Percentiles rank a stretch among this genome's conserved stretches.
Conservation (phyloP, 495 filamentous ascomycete species). For the Amorphotheca resinae region DNA sequence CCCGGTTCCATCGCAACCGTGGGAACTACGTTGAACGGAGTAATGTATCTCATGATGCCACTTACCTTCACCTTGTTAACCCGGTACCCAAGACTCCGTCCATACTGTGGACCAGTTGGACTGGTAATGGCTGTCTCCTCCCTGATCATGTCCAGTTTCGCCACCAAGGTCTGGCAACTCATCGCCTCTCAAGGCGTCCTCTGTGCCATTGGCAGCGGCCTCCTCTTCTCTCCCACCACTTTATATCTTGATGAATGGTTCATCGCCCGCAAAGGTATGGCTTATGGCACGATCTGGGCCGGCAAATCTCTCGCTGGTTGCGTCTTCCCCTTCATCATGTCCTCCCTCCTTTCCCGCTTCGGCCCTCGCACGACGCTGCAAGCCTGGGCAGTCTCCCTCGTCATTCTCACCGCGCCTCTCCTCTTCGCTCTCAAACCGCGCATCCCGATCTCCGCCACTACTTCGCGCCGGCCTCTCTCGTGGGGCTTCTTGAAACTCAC, state of each 20-base stretch:
- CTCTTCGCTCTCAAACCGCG: conserved; percentile 45
- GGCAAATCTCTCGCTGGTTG: conserved; percentile 19
- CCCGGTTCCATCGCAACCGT: conserved; percentile 28
- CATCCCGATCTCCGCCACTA: conserved; percentile 31
- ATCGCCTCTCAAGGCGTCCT: conserved; percentile 40
- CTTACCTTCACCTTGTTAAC: conserved; percentile 21
- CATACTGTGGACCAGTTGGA: background rate
- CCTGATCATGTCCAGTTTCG: conserved; percentile 34
- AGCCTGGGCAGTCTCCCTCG: conserved; percentile 34
- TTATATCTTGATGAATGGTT: conserved; percentile 33
- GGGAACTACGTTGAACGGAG: conserved; percentile 22
- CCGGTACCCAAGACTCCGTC: conserved; percentile 15
- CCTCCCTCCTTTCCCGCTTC: conserved; percentile 20
- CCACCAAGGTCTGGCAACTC: conserved; percentile 30
- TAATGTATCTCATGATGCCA: conserved; percentile 35
- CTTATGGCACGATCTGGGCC: conserved; percentile 38
- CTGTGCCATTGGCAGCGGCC: conserved; percentile 28
- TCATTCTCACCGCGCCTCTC: conserved; percentile 39
- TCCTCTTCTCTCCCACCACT: conserved; percentile 32
- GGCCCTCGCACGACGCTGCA: conserved; percentile 42
- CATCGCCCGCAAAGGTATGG: conserved; percentile 33
- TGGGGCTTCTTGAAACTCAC: conserved; percentile 33
- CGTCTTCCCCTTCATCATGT: conserved; percentile 17
- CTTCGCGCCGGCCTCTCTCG: conserved; percentile 24
- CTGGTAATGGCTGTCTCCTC: conserved; percentile 26